phyloP scores from a whole-genome alignment of 169 alveolate species.

The Theileria parva region DNA sequence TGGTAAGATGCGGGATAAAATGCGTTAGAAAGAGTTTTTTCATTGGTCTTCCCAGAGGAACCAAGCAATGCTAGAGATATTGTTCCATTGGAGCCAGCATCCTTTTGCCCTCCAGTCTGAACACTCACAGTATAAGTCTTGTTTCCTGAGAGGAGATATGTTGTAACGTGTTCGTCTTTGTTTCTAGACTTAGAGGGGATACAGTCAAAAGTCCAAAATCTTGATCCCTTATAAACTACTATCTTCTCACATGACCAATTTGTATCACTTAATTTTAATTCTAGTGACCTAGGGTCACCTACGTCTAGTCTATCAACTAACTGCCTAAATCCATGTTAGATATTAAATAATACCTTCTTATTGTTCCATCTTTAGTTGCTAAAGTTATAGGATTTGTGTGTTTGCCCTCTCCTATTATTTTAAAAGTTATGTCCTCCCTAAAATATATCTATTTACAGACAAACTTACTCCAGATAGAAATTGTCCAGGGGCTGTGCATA shows the following conservation, averaged over 20 bases:
- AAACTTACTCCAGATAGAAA: slow-evolving; percentile 76
- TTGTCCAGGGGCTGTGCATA: slow-evolving; percentile 77
- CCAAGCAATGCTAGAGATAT: slow-evolving; percentile 77
- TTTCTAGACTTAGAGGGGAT: slow-evolving; percentile 71
- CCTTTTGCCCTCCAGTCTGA: slow-evolving; percentile 78
- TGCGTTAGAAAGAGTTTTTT: slow-evolving; percentile 73
- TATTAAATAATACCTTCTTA: slow-evolving; percentile 41
- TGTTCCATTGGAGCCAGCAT: slow-evolving; percentile 81
- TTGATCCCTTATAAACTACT: slow-evolving; percentile 81
- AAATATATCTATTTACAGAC: slow-evolving; percentile 63
- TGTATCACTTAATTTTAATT: slow-evolving; percentile 73
- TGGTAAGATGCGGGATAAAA: slow-evolving; percentile 70
- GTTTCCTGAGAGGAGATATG: slow-evolving; percentile 65
- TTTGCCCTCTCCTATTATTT: slow-evolving; percentile 73
- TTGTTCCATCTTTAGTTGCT: slow-evolving; percentile 48
- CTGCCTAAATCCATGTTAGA: slow-evolving; percentile 34
- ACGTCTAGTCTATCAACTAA: slow-evolving; percentile 76
- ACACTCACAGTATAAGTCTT: slow-evolving; percentile 73
- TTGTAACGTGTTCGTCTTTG: slow-evolving; percentile 55
- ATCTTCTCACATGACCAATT: slow-evolving; percentile 88
- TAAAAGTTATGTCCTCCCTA: slow-evolving; percentile 82
- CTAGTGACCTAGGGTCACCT: slow-evolving; percentile 81
- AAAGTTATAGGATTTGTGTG: slow-evolving; percentile 76
- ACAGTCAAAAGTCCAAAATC: slow-evolving; percentile 88
- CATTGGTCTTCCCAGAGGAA: slow-evolving; percentile 75